These are phyloP conservation scores for Penicillium crystallinum DNA, from an alignment of 495 filamentous ascomycete species.

Conservation along the genomic window DNA sequence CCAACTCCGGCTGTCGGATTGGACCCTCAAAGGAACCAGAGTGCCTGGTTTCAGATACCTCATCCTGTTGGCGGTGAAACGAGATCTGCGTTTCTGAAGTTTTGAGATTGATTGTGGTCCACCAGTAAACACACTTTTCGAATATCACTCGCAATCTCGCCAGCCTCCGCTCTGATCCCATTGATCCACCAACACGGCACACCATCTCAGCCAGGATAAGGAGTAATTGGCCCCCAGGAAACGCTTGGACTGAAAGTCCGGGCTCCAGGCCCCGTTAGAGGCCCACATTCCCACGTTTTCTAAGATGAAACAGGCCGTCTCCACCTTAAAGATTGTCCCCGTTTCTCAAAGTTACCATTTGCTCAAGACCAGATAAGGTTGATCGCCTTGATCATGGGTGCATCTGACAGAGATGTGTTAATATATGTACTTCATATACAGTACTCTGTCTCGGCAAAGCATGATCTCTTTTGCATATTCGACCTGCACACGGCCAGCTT, in stretches of 20 bases:
- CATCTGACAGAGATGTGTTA: not conserved
- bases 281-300: conserved; percentile 8
- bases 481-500: conserved; percentile 4
- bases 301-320: conserved; percentile 19
- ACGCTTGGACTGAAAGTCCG: conserved; percentile 1
- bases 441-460: not conserved
- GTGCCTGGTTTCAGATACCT: no score
- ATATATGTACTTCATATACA: no score
- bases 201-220: not conserved
- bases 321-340: conserved; percentile 7
- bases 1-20: no score
- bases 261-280: not conserved
- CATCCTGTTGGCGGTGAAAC: no score
- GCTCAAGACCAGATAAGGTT: conserved; percentile 11
- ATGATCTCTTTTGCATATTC: no score
- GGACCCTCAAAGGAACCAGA: no score
- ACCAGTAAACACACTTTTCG: not conserved
- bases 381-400: not conserved
- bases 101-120: not conserved
- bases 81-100: no score
- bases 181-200: conserved; percentile 1
- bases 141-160: not conserved
- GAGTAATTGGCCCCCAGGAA: not conserved
- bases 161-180: not conserved
- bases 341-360: not conserved